phyloP scores from a whole-genome alignment of 208 protist species.

The Herpetomonas samuelpessoai region DNA sequence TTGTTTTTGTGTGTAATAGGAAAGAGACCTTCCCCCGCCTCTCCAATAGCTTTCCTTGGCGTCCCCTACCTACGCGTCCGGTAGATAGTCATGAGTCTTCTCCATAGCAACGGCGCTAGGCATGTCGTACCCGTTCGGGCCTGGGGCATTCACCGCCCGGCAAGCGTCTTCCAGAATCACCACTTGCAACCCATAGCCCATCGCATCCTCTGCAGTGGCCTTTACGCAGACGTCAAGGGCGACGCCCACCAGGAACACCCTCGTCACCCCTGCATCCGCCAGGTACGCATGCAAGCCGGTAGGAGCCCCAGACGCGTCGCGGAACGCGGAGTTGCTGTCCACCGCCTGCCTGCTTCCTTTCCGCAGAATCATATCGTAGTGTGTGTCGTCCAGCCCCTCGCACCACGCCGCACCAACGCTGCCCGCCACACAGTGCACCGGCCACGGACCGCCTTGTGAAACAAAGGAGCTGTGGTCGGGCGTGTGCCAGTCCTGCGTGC shows the following conservation, averaged over 20 bases:
- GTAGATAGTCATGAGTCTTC: too few species aligned
- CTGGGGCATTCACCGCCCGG: conserved; percentile 33
- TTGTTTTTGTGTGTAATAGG: too few species aligned
- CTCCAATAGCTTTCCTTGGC: too few species aligned
- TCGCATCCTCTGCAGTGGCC: conserved; percentile 49
- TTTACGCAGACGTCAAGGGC: conserved; percentile 73
- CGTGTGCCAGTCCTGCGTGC: conserved; percentile 69
- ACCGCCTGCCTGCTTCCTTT: conserved; percentile 26
- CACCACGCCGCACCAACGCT: conserved; percentile 42
- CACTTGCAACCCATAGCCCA: conserved; percentile 31
- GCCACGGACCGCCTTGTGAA: conserved; percentile 46
- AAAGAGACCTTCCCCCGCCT: too few species aligned
- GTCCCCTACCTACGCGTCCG: too few species aligned
- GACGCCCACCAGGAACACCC: conserved; percentile 68
- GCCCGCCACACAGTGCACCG: conserved; percentile 49
- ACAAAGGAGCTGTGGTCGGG: conserved; percentile 56
- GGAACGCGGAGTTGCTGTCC: conserved; percentile 74
- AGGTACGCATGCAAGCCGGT: conserved; percentile 48
- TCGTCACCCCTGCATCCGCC: conserved; percentile 25
- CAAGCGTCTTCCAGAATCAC: conserved; percentile 57
- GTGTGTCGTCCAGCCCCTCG: conserved; percentile 14
- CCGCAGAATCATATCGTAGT: conserved; percentile 24
- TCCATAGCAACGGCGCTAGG: too few species aligned
- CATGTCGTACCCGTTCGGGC: too few species aligned
- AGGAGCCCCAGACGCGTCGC: conserved; percentile 25